Base-by-base conservation (phyloP, 169 alveolate genomes). In the Pseudocohnilembus persalinus region DNA sequence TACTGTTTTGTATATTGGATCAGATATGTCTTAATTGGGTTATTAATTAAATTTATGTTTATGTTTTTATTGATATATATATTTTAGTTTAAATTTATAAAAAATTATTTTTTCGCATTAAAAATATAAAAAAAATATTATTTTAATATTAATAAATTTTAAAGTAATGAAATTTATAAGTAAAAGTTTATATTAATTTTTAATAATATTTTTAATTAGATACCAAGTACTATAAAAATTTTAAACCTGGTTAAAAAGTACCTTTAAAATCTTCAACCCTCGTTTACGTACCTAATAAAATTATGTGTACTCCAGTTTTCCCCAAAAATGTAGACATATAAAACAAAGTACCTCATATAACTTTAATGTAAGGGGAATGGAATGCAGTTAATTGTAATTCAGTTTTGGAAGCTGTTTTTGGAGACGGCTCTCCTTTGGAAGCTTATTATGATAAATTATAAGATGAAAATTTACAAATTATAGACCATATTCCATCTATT, bases 361-460 rank as follows among this genome's bases (percentile, higher is more conserved):
- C 84, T n/a, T 24, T 79, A 49, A n/a, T 79, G 31, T 49, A 49
- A 76, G 84, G 84, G n/a, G 64, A 79, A 15, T 79, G 84, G 84
- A 26, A 74, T 49, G 84, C 84, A 49, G 84, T 79, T 63, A 33
- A 68, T 79, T 49, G 75, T 15, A 79, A 79, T 20, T 79, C 34
- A 28, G 74, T 79, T 28, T 63, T 79, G 1, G 77, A 79, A 64
- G 76, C 74, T 49, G 28, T 79, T 20, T 79, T 79, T 29, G 33
- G 63, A n/a, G 29, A 79, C n/a, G 30, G 49, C 63, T 74, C 76
- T 79, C 84, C 84, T 79, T 72, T 79, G 49, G 6, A 31, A 0
- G 77, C 34, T 26, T 79, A 79, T n/a, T 49, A 79, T 28, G 49
- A n/a, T 25, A 15, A 79, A 1, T 79, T 79, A 6, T 63, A 34